These are phyloP conservation scores for Narthecium ossifragum DNA, from an alignment of 106 monocot genomes.

Conservation along the genomic window DNA sequence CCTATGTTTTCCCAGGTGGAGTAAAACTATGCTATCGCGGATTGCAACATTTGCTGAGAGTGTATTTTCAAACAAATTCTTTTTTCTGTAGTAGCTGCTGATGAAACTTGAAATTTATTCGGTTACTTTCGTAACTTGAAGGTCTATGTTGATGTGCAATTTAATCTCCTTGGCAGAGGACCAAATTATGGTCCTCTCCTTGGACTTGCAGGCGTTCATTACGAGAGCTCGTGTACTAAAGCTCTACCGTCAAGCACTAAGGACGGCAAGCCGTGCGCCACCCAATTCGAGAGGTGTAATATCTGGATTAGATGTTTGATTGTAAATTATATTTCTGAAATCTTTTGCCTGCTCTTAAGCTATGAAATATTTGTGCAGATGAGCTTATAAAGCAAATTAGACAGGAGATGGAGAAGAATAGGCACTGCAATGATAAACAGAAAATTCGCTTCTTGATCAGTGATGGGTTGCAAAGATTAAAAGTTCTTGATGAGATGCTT, in stretches of 20 bases:
- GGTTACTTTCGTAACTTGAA: neutral
- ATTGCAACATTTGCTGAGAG: too few species aligned
- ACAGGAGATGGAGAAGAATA: slow-evolving; percentile 70
- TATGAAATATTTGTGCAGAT: slow-evolving; percentile 30
- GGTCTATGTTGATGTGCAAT: neutral
- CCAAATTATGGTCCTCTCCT: slow-evolving; percentile 31
- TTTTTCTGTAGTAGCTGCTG: neutral
- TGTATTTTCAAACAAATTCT: neutral
- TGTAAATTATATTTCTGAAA: neutral
- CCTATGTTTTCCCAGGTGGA: too few species aligned
- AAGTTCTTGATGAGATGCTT: slow-evolving; percentile 85
- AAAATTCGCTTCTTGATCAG: slow-evolving; percentile 75
- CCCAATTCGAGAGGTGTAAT: slow-evolving; percentile 53
- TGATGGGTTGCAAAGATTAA: slow-evolving; percentile 73
- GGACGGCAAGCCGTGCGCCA: slow-evolving; percentile 51
- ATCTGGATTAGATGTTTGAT: neutral
- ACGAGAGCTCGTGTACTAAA: slow-evolving; percentile 65
- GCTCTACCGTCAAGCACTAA: slow-evolving; percentile 72
- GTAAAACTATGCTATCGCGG: too few species aligned
- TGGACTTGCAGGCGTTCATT: slow-evolving; percentile 80
- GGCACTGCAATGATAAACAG: slow-evolving; percentile 57
- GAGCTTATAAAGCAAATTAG: slow-evolving; percentile 50
- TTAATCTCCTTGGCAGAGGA: neutral
- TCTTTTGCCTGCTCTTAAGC: neutral
- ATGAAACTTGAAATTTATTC: neutral